Percentiles rank a stretch among this genome's conserved stretches.
Evolutionary conservation across 1,139 yeast genomes (phyloP).

Genomic region (Saccharomyces hybrid): DNA sequence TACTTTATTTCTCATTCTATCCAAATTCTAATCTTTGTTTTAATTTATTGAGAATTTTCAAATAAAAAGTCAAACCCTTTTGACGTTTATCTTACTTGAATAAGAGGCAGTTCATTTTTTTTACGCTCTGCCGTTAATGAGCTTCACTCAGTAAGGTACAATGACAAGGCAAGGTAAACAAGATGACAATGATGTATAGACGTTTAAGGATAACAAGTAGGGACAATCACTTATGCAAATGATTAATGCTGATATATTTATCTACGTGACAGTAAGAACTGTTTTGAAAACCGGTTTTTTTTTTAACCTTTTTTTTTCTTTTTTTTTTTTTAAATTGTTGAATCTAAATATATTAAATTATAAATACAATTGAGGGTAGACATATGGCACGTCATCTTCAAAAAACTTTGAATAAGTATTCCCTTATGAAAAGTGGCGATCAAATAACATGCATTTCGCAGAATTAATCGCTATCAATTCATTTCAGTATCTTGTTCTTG

Average conservation of each 20-base stretch:
- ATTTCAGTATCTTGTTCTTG: conserved; percentile 27
- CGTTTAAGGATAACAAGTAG: not conserved
- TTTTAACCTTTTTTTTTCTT: conserved; percentile 7
- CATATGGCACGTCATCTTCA: not conserved
- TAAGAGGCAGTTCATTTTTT: not conserved
- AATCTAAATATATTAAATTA: conserved; percentile 5
- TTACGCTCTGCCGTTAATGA: not conserved
- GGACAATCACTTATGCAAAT: conserved; percentile 12
- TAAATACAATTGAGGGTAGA: not conserved
- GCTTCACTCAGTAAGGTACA: not conserved
- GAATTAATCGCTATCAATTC: conserved; percentile 9
- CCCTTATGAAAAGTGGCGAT: not conserved
- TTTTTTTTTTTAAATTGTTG: conserved; percentile 7
- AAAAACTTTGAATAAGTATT: not conserved
- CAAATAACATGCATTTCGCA: not conserved
- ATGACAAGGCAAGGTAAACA: not conserved
- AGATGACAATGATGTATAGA: not conserved
- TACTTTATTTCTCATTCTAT: not conserved
- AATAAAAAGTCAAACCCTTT: not conserved
- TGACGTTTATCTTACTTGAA: not conserved
- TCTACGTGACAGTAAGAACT: not conserved
- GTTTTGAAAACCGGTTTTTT: not conserved
- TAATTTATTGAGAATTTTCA: not conserved
- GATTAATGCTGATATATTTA: not conserved
- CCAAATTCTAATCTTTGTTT: not conserved